phyloP scores from a whole-genome alignment of 805 yeast species.

The Myxozyma nipponensis region DNA sequence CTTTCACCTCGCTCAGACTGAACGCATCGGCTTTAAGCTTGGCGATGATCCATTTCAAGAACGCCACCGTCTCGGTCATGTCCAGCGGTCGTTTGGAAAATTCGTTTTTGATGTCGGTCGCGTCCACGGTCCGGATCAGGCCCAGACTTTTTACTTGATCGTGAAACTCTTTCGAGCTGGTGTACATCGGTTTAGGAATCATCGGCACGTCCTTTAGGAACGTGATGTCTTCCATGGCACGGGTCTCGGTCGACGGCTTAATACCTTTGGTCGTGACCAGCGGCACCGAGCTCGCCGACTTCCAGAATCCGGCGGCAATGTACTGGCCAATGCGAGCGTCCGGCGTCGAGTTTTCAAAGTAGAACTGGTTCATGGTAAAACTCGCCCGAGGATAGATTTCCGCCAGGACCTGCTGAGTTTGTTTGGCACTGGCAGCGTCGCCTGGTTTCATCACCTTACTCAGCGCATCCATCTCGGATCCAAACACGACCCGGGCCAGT shows the following conservation, averaged over 20 bases:
- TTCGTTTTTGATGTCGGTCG: conserved; percentile 33
- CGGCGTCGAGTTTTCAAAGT: conserved; percentile 38
- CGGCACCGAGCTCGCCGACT: conserved; percentile 31
- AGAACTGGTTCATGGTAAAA: conserved; percentile 34
- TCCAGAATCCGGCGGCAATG: conserved; percentile 40
- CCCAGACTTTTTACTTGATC: conserved; percentile 30
- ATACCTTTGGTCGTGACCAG: conserved; percentile 38
- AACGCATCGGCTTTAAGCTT: conserved; percentile 18
- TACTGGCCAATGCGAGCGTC: conserved; percentile 37
- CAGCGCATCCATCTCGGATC: conserved; percentile 33
- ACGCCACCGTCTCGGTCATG: conserved; percentile 22
- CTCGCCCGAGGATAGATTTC: conserved; percentile 26
- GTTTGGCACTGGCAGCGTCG: conserved; percentile 1
- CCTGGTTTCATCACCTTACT: conserved; percentile 5
- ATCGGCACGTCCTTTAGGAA: conserved; percentile 33
- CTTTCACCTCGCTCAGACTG: conserved; percentile 16
- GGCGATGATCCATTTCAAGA: conserved; percentile 34
- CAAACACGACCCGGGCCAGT: conserved; percentile 38
- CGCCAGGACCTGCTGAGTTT: conserved; percentile 4
- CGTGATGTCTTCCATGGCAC: conserved; percentile 32
- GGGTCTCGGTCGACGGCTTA: conserved; percentile 32
- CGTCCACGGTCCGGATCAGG: conserved; percentile 29
- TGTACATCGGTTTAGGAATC: conserved; percentile 28
- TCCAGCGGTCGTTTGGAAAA: conserved; percentile 33
- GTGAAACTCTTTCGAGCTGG: conserved; percentile 31